These are phyloP conservation scores for Breviolum minutum DNA, from an alignment of 73 alveolate genomes.

Conservation along the genomic window DNA sequence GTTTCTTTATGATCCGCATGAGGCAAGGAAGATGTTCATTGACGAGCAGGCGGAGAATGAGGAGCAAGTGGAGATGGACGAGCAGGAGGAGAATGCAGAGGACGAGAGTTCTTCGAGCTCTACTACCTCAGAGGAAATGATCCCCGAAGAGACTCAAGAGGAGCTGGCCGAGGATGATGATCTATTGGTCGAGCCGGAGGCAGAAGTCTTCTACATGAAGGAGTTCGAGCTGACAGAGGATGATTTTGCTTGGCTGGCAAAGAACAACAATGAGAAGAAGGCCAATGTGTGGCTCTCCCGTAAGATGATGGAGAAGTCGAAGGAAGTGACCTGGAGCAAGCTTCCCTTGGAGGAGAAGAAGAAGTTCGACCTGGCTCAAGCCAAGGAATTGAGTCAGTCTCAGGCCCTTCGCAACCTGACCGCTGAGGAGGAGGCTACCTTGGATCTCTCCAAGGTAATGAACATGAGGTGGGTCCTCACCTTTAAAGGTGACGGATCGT, in stretches of 20 bases:
- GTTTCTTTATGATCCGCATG: not conserved
- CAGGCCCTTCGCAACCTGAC: not conserved
- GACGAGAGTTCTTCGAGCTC: no score
- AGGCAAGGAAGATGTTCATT: no score
- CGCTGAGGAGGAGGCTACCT: not conserved
- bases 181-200: no score
- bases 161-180: no score
- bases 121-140: no score
- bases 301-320: not conserved
- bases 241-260: not conserved
- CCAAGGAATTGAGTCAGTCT: not conserved
- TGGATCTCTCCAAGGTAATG: not conserved
- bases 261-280: not conserved
- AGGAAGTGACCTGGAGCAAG: not conserved
- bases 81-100: no score
- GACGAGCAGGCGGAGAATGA: no score
- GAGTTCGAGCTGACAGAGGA: not conserved
- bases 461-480: conserved; percentile 42
- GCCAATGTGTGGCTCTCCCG: not conserved
- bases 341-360: not conserved
- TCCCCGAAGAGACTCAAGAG: no score
- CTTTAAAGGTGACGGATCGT: not conserved
- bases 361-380: not conserved
- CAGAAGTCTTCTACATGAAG: no score
- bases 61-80: no score